These are phyloP conservation scores for Pyricularia sp. DNA, from an alignment of 2,329 filamentous ascomycete genomes.

Conservation along the genomic window DNA sequence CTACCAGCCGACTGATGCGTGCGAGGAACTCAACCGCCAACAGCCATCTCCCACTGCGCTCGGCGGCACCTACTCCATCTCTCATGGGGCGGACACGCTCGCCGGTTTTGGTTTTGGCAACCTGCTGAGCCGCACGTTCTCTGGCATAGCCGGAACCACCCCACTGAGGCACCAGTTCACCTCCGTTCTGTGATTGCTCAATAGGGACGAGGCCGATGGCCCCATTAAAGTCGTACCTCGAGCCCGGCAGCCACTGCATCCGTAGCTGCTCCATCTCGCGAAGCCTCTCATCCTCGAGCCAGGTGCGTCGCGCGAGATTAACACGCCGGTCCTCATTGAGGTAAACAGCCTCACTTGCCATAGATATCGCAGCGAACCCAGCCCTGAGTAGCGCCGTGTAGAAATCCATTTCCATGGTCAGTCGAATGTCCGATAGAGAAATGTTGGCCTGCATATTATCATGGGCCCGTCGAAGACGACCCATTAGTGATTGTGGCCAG, in stretches of 20 bases:
- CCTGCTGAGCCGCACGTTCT: conserved; percentile 57
- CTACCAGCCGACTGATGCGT: conserved; percentile 59
- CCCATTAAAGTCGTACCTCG: conserved; percentile 41
- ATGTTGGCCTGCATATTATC: conserved; percentile 88
- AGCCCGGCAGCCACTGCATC: conserved; percentile 38
- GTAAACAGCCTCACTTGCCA: conserved; percentile 92
- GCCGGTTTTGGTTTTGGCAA: conserved; percentile 33
- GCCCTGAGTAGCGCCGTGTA: conserved; percentile 82
- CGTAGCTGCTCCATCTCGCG: conserved; percentile 61
- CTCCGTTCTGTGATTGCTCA: conserved; percentile 29
- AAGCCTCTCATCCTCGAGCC: conserved; percentile 82
- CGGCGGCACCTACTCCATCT: conserved; percentile 68
- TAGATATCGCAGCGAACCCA: conserved; percentile 81
- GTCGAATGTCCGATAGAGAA: conserved; percentile 68
- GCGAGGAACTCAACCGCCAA: conserved; percentile 68
- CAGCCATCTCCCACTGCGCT: conserved; percentile 70
- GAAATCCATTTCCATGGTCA: conserved; percentile 87
- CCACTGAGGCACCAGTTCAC: background rate
- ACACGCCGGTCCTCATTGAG: conserved; percentile 78
- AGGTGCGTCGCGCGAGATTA: conserved; percentile 67
- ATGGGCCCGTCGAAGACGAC: conserved; percentile 63
- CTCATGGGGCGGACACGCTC: conserved; percentile 32
- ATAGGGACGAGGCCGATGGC: conserved; percentile 47
- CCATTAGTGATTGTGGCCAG: conserved; percentile 31
- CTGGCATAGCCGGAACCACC: conserved; percentile 51